Base-by-base conservation (phyloP, 2,329 filamentous ascomycete species). In the Fusarium sp. region DNA sequence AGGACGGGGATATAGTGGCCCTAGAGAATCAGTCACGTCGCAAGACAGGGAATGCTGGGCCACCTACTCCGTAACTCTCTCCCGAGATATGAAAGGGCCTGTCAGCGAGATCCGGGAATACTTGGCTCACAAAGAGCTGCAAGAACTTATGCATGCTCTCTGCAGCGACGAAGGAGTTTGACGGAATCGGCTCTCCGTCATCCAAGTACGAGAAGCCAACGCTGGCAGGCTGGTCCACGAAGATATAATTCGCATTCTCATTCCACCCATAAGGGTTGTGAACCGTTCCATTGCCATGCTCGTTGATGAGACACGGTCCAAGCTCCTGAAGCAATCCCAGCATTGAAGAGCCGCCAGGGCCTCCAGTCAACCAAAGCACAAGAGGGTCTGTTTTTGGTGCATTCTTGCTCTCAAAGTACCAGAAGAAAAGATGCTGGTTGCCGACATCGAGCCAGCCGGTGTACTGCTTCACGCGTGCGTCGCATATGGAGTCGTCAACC, bases 121-220 rank as follows among this genome's bases (percentile, higher is more conserved):
- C 68, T 38, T 73, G 27, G 15, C 51, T 58, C 14, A 35, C 64
- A 23, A 75, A 75, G 1, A 74, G 59, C 31, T 70, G 73, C 12
- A 76, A 29, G 5, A 76, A 75, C n/a, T 65, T 66, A 8, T 74
- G 59, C 60, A 75, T 66, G 3, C 60, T 70, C 21, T 69, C 59
- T 1, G 73, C 73, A 4, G 73, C 73, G 18, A 70, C 51, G 31
- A 75, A 75, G 1, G 73, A 75, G 14, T 75, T 63, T 0, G 61
- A 42, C 10, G 73, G 73, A 14, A 63, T 35, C 0, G 70, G 68
- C 8, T 64, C 71, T 0, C 33, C 61, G 9, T 74, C 38, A 38
- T 75, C 73, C n/a, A 75, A 42, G 25, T 76, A 75, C 3, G 73
- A 75, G 45, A 75, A 75, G 0, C 73, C 73, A 48, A 73, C 69